These are phyloP conservation scores for Penicillium frequentans DNA, from an alignment of 2,329 filamentous ascomycete species.

Conservation along the genomic window DNA sequence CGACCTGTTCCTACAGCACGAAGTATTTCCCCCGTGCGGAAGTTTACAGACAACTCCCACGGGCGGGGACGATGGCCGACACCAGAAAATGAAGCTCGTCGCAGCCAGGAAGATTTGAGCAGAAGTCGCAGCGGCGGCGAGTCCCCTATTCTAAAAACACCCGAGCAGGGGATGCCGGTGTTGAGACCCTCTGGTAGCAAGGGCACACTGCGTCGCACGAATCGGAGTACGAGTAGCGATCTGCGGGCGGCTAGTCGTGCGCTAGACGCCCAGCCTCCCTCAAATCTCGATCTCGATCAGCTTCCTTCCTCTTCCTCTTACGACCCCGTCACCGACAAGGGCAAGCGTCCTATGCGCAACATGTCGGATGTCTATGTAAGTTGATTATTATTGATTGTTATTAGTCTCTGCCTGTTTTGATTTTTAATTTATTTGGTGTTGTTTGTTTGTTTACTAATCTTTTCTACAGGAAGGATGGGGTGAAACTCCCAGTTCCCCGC, in stretches of 20 bases:
- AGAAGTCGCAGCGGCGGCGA: slow-evolving; percentile 30
- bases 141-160: slow-evolving; percentile 34
- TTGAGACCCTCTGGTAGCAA: slow-evolving; percentile 49
- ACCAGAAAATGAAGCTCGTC: slow-evolving; percentile 18
- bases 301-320: slow-evolving; percentile 56
- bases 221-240: slow-evolving; percentile 71
- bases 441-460: slow-evolving; percentile 30
- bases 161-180: slow-evolving; percentile 31
- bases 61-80: slow-evolving; percentile 33
- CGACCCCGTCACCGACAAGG: slow-evolving; percentile 81
- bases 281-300: slow-evolving; percentile 37
- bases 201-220: slow-evolving; percentile 65
- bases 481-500: slow-evolving; percentile 79
- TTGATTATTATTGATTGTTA: slow-evolving; percentile 32
- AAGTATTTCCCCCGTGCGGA: slow-evolving; percentile 23
- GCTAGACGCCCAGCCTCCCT: slow-evolving; percentile 31
- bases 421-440: slow-evolving; percentile 5
- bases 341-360: slow-evolving; percentile 77
- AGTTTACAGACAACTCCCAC: slow-evolving; percentile 35
- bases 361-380: slow-evolving; percentile 96
- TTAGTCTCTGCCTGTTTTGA: slow-evolving; percentile 1
- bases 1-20: background rate
- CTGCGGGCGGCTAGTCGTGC: slow-evolving; percentile 67
- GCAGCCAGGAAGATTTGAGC: slow-evolving; percentile 21
- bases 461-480: slow-evolving; percentile 80